These are phyloP conservation scores for Blastocystis sp. DNA, from an alignment of 352 stramenopile species.

Conservation along the genomic window DNA sequence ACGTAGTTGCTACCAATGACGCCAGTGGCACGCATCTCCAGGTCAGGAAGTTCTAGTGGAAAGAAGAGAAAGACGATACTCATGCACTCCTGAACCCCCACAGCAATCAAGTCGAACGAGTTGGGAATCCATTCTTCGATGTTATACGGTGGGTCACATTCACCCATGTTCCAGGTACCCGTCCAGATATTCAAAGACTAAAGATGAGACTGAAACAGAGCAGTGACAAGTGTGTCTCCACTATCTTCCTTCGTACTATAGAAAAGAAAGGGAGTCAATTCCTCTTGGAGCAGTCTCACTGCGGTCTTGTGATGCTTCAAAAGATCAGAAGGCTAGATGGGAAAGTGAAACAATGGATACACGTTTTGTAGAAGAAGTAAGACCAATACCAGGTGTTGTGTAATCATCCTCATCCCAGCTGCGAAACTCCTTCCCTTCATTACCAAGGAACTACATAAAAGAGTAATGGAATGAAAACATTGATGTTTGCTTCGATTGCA, in stretches of 20 bases:
- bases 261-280: background rate
- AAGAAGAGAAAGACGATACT: background rate
- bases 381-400: background rate
- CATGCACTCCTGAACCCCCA: slow-evolving; percentile 49
- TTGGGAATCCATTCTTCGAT: slow-evolving; percentile 56
- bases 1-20: slow-evolving; percentile 32
- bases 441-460: background rate
- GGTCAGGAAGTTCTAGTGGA: slow-evolving; percentile 17
- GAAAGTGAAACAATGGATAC: background rate
- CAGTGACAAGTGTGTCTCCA: background rate
- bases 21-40: background rate
- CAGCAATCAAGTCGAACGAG: slow-evolving; percentile 35
- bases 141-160: slow-evolving; percentile 51
- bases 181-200: slow-evolving; percentile 47
- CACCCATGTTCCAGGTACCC: slow-evolving; percentile 62
- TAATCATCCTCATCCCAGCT: slow-evolving; percentile 58
- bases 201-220: background rate
- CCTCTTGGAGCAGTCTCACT: background rate
- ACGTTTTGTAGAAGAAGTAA: background rate
- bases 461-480: background rate
- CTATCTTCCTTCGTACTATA: background rate
- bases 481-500: slow-evolving; percentile 18
- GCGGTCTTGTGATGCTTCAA: background rate
- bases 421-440: background rate
- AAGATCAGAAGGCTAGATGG: slow-evolving; percentile 27